Percentiles rank a stretch among this genome's conserved stretches.
Evolutionary conservation across 208 protist genomes (phyloP).

Genomic region (Trichomonas tenax): DNA sequence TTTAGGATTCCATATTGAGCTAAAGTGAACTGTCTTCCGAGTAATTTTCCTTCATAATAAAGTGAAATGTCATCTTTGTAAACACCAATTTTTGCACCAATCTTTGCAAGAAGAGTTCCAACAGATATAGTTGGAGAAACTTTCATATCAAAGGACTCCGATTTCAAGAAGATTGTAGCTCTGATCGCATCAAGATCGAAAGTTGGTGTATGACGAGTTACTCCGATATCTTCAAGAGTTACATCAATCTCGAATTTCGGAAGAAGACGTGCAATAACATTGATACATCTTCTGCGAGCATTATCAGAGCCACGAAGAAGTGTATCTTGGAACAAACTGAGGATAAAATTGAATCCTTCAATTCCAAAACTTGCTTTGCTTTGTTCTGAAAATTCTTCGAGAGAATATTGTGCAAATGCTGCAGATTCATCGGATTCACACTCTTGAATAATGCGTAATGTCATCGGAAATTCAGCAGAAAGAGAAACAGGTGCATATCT

Average conservation of each 20-base stretch:
- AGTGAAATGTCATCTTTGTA: neutral
- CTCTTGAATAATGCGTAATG: neutral
- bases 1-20: neutral
- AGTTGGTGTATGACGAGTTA: neutral
- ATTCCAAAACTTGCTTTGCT: neutral
- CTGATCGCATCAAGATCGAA: neutral
- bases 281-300: neutral
- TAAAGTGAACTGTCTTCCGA: neutral
- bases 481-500: neutral
- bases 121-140: neutral
- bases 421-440: neutral
- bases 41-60: neutral
- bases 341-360: neutral
- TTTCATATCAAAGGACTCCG: neutral
- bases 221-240: neutral
- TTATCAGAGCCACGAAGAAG: neutral
- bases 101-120: neutral
- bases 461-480: neutral
- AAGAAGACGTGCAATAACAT: neutral
- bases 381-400: neutral
- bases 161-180: neutral
- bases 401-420: neutral
- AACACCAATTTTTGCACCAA: neutral
- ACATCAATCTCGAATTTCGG: neutral
- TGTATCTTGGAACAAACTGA: neutral